Evolutionary conservation across 345 rosid genomes (phyloP), one percentile per base, ranked within the genome.

Genomic region (Linum usitatissimum): DNA sequence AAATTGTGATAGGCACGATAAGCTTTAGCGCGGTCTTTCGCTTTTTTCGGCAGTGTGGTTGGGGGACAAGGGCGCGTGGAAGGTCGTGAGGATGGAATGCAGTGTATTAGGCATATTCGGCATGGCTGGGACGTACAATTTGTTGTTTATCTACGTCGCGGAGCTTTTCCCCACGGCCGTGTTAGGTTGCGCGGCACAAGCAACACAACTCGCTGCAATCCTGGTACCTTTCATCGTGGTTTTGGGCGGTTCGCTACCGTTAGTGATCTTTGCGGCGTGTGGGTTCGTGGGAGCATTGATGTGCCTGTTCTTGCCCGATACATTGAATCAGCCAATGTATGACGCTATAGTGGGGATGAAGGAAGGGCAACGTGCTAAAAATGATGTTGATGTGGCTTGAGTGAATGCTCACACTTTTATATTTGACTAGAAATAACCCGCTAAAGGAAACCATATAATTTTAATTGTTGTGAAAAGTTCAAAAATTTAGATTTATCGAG

Each of bases 161-260:
- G 96, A 92, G 80, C 68, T 92, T 62, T 92, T 92, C 65, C 98
- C 96, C 0, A 92, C 96, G 0, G 96, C 85, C 63, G 96, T 92
- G 66, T 82, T 92, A 12, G 96, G 98, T 1, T 79, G 84, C n/a
- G 85, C 95, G 4, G 76, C 98, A n/a, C 96, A 88, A 62, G 88
- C 90, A 5, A 71, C 87, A 1, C 95, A 92, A 59, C 80, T 86
- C 83, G 96, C 96, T 20, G 96, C 98, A 9, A 88, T 92, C n/a
- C 62, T 88, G 67, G 90, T 93, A 12, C 98, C 98, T 0, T 57
- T 92, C 21, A 90, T 92, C 66, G 98, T 92, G 69, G 89, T 84
- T 68, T 61, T 83, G 70, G 95, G 95, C 0, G 88, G 87, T 0
- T 76, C 74, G 3, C 31, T 84, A 6, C 93, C 98, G 4, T 92